Evolutionary conservation across 352 stramenopile genomes (phyloP).

Genomic region (Globisporangium ultimum): DNA sequence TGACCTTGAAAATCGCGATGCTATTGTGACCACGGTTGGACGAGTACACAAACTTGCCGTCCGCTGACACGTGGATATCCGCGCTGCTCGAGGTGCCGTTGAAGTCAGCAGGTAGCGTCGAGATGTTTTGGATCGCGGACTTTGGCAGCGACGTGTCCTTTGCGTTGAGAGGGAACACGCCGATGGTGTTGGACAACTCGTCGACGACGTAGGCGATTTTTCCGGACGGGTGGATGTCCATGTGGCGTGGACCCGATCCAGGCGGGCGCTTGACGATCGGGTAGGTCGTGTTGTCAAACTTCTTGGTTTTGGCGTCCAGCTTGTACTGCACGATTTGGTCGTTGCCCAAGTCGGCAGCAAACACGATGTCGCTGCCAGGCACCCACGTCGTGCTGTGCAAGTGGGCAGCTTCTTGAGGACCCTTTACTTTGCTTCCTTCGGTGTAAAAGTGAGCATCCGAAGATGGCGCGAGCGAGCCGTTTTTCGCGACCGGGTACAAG

Average conservation of each 20-base stretch:
- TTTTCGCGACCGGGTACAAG: constrained; percentile 43
- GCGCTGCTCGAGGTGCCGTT: constrained; percentile 25
- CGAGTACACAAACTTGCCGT: constrained; percentile 59
- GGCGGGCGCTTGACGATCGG: constrained; percentile 17
- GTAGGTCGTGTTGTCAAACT: constrained; percentile 19
- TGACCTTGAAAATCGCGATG: constrained; percentile 55
- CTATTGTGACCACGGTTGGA: constrained; percentile 66
- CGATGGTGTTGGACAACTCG: constrained; percentile 60
- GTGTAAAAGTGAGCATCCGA: constrained; percentile 42
- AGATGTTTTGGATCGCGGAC: constrained; percentile 40
- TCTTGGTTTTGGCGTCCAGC: constrained; percentile 34
- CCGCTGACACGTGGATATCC: constrained; percentile 51
- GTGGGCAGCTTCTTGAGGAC: constrained; percentile 41
- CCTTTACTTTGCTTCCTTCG: constrained; percentile 29
- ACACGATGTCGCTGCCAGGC: constrained; percentile 31
- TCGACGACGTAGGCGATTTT: constrained; percentile 60
- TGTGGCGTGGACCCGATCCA: constrained; percentile 61
- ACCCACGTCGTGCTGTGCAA: constrained; percentile 71
- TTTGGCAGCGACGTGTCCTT: constrained; percentile 18
- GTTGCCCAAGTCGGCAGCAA: constrained; percentile 58
- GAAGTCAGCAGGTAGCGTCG: constrained; percentile 42
- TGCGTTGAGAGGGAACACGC: constrained; percentile 33
- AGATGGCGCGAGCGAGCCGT: constrained; percentile 36
- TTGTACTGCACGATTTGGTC: constrained; percentile 55
- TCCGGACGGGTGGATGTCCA: constrained; percentile 42